A percentile compares a stretch with the other conserved stretches of the same genome.
Conservation (phyloP, 2,329 filamentous ascomycete genomes). For the Cytospora leucostoma region DNA sequence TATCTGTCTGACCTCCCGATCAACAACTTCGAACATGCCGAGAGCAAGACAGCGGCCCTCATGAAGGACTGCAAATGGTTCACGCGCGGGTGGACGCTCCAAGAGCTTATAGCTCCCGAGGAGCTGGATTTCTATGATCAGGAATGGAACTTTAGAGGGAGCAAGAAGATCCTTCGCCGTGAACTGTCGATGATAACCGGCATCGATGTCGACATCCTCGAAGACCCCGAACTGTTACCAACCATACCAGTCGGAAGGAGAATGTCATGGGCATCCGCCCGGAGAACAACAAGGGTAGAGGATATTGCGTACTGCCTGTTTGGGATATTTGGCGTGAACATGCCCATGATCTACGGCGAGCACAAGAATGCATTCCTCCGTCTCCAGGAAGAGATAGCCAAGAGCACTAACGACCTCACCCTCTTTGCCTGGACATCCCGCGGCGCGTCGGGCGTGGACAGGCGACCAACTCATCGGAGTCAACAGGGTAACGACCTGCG, state of each 20-base stretch:
- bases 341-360: conserved; percentile 36
- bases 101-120: conserved; percentile 26
- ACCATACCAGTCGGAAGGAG: conserved; percentile 29
- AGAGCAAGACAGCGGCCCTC: conserved; percentile 14
- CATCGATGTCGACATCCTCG: conserved; percentile 22
- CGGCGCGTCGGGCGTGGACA: conserved; percentile 3
- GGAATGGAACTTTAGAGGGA: conserved; percentile 24
- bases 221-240: conserved; percentile 21
- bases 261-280: conserved; percentile 35
- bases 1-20: conserved; percentile 24
- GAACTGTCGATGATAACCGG: conserved; percentile 24
- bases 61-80: conserved; percentile 26
- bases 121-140: conserved; percentile 26
- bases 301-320: conserved; percentile 32
- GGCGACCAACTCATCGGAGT: conserved; percentile 5
- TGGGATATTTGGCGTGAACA: conserved; percentile 35
- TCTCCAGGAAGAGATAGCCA: conserved; percentile 34
- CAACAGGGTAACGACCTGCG: conserved; percentile 22
- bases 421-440: conserved; percentile 28
- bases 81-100: conserved; percentile 28
- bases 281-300: conserved; percentile 31
- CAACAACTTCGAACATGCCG: conserved; percentile 10
- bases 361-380: conserved; percentile 31
- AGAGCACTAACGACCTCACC: conserved; percentile 28
- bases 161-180: conserved; percentile 18